Percentiles rank a stretch among this genome's conserved stretches.
These are phyloP conservation scores for Agrocybe praecox DNA, from an alignment of 768 basidiomycete species.

Conservation along the genomic window DNA sequence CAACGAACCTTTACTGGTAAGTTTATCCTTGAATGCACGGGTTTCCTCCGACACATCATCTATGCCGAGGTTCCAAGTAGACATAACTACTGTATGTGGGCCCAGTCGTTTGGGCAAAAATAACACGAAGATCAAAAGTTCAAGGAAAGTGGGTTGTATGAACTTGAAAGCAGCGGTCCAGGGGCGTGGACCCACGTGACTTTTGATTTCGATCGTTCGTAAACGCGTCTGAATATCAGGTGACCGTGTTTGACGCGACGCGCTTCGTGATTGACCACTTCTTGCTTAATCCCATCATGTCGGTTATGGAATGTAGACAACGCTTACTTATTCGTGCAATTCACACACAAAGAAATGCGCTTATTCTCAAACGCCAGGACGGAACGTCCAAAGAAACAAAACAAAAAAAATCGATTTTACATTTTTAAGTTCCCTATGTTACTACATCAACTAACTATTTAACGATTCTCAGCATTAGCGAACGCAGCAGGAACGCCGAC, in stretches of 20 bases:
- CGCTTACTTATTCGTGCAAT: too few species aligned
- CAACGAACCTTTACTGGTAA: conserved; percentile 49
- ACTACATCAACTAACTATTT: too few species aligned
- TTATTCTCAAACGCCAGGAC: too few species aligned
- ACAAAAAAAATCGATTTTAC: too few species aligned
- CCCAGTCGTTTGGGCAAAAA: conserved; percentile 1
- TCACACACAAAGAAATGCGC: too few species aligned
- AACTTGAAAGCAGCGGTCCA: background rate
- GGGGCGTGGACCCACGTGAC: conserved; percentile 6
- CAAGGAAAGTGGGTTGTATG: background rate
- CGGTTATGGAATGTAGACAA: too few species aligned
- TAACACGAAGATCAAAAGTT: background rate
- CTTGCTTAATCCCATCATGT: too few species aligned
- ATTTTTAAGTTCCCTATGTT: too few species aligned
- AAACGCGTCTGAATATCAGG: conserved; percentile 24
- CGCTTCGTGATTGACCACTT: background rate
- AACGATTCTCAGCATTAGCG: too few species aligned
- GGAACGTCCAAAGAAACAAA: too few species aligned
- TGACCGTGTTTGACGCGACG: conserved; percentile 24
- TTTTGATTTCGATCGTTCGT: too few species aligned
- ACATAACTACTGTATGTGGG: conserved; percentile 36
- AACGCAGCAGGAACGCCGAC: background rate
- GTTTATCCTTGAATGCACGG: conserved; percentile 46
- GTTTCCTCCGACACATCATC: conserved; percentile 51
- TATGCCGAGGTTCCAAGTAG: conserved; percentile 45